A percentile compares a stretch with the other conserved stretches of the same genome.
Evolutionary conservation across 257 asterid genomes (phyloP).

Genomic region (Gentiana macrophylla): DNA sequence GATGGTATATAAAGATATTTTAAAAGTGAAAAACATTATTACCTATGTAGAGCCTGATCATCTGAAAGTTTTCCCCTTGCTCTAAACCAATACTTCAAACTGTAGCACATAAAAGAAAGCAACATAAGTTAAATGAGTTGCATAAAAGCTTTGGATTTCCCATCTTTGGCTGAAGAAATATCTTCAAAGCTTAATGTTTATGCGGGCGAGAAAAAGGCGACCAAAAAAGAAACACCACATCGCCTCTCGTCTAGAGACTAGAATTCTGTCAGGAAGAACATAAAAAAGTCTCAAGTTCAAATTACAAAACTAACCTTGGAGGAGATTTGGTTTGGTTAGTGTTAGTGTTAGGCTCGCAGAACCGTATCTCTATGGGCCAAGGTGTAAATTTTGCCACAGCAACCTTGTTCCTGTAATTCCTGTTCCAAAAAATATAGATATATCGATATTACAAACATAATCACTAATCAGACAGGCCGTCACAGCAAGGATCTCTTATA

Average conservation of each 20-base stretch:
- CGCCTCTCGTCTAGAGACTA: conserved; percentile 6
- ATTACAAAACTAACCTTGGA: conserved; percentile 52
- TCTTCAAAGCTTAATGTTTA: no score
- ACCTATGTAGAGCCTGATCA: conserved; percentile 93
- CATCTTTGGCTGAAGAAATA: no score
- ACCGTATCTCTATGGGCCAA: conserved; percentile 93
- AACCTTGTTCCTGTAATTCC: conserved; percentile 83
- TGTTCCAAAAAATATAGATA: conserved; percentile 21
- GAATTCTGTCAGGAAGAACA: conserved; percentile 14
- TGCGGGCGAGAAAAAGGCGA: neutral
- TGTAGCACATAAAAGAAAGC: conserved; percentile 18
- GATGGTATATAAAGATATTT: neutral
- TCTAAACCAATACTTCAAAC: conserved; percentile 92
- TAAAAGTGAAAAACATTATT: conserved; percentile 13
- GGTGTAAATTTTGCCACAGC: conserved; percentile 56
- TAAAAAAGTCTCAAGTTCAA: conserved; percentile 6
- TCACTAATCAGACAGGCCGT: no score
- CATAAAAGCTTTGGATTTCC: no score
- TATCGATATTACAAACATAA: no score
- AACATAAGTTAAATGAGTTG: neutral
- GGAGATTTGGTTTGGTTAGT: conserved; percentile 70
- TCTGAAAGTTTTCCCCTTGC: conserved; percentile 86
- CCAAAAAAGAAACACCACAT: conserved; percentile 2
- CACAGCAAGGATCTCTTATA: no score
- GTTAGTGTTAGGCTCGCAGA: conserved; percentile 56